Base-by-base conservation (phyloP, 2,329 filamentous ascomycete species). In the Nothomitra cinnamomea region DNA sequence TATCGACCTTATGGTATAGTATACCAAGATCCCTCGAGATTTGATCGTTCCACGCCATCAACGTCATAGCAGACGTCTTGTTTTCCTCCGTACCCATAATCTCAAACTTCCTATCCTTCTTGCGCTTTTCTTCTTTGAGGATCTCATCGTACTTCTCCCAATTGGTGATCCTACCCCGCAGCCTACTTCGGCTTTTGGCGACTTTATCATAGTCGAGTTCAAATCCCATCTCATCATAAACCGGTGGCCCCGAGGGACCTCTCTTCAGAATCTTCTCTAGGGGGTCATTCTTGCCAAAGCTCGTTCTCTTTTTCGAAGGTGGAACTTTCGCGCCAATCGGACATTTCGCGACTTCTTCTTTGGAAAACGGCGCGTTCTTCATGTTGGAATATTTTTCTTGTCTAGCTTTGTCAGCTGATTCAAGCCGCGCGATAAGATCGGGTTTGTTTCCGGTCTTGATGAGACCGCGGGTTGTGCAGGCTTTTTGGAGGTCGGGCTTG, bases 1-100 rank as follows among this genome's bases (percentile, higher is more conserved):
- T 40, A 12, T 50, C 43, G 24, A 57, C 45, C 48, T 53, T 53
- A 42, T 57, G 56, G 15, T 42, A 57, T 15, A 53, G 52, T 17
- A 57, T 57, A 28, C 53, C 56, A 21, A 57, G 50, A 43, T 57
- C 55, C 42, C 55, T 56, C 24, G 56, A 56, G 28, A 57, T 51
- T 13, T 52, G 53, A 52, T 57, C 56, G 19, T 53, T 48, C 45
- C 49, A 51, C 12, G 51, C 25, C 50, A 55, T 53, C 24, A 22
- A 40, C 41, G 53, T 25, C 43, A 25, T 2, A 24, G 21, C 43
- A 6, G 43, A 47, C 21, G 12, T 3, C 1, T 47, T 24, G 43
- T 47, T 25, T 25, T 25, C 28, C 12, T 10, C 43, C 43, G 21
- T 47, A 24, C 43, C 43, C 43, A 47, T 25, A 13, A 47, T 47